Evolutionary conservation across 495 filamentous ascomycete genomes (phyloP), one percentile per base, ranked within the genome.

Genomic region (Thermothielavioides terrestris): DNA sequence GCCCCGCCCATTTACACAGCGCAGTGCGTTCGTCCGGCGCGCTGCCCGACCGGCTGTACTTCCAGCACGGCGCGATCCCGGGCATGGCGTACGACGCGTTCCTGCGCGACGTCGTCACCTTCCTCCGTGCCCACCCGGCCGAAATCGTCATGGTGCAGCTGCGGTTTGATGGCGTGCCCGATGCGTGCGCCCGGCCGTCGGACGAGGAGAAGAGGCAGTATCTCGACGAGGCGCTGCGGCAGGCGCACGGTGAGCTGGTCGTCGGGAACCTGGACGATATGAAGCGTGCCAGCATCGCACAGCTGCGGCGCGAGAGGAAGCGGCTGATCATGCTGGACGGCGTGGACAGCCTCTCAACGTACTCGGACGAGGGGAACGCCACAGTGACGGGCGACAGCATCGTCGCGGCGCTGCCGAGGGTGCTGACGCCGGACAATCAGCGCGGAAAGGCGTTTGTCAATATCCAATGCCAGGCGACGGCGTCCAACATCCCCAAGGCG

Each of bases 381-480:
- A 78, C 75, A 17, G 44, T 76, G 8, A 63, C 66, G 41, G 73
- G 72, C 3, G 66, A 71, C 37, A 63, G 63, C 34, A 73, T 79
- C 36, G 57, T 79, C 1, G 56, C 57, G 6, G 67, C 68, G 26
- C 68, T 76, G 27, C 56, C 72, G 4, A 49, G 48, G 21, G 40
- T 63, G 6, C 62, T 79, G 49, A 62, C 57, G 1, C 40, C 55
- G 4, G 61, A 68, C 25, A 65, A 64, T 20, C 64, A 66, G 56
- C 52, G 46, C 14, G 69, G 60, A 27, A 67, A 63, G 41, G 66
- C 58, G 20, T 74, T 77, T 46, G 67, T 68, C 25, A 69, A 75
- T 25, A 63, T 78, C 47, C 76, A 79, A 57, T 77, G 74, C 42
- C 75, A 79, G 58, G 75, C 76, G 1, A 79, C 76, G 22, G 64